A percentile compares a stretch with the other conserved stretches of the same genome.
These are phyloP conservation scores for Trametes cubensis DNA, from an alignment of 768 basidiomycete genomes.

Conservation along the genomic window DNA sequence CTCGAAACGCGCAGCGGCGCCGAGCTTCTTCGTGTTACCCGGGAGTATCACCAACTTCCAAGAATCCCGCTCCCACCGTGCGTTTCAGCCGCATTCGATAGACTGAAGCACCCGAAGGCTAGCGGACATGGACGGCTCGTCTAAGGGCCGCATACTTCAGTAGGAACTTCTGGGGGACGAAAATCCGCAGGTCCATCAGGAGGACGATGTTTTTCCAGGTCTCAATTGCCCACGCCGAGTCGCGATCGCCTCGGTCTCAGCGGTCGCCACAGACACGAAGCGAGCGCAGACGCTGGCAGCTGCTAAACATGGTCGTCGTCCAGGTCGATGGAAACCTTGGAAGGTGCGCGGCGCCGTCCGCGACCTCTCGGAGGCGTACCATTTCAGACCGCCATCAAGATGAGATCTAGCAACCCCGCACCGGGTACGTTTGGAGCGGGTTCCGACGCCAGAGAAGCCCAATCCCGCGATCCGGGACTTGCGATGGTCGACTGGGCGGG, in stretches of 20 bases:
- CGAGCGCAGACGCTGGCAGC: slow-evolving; percentile 4
- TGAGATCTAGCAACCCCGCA: slow-evolving; percentile 6
- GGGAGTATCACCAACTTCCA: neutral
- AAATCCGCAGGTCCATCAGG: slow-evolving; percentile 10
- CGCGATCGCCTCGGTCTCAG: slow-evolving; percentile 1
- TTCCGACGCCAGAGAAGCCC: neutral
- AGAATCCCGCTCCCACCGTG: neutral
- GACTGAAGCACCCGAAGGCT: neutral
- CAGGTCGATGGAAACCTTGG: slow-evolving; percentile 4
- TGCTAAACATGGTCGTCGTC: neutral
- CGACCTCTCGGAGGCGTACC: slow-evolving; percentile 11
- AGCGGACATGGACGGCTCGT: slow-evolving; percentile 7
- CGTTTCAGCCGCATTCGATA: neutral
- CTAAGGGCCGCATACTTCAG: neutral
- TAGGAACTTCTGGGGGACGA: slow-evolving; percentile 6
- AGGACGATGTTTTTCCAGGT: slow-evolving; percentile 2
- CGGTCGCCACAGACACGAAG: slow-evolving; percentile 11
- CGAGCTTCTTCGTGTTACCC: slow-evolving; percentile 1
- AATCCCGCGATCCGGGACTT: neutral
- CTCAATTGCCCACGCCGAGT: neutral
- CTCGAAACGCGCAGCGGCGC: slow-evolving; percentile 1
- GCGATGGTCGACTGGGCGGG: neutral
- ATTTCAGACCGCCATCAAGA: slow-evolving; percentile 16
- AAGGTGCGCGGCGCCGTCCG: neutral
- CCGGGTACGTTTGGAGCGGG: neutral